Evolutionary conservation across 805 yeast genomes (phyloP), one percentile per base, ranked within the genome.

Genomic region (Wickerhamiella musiphila): DNA sequence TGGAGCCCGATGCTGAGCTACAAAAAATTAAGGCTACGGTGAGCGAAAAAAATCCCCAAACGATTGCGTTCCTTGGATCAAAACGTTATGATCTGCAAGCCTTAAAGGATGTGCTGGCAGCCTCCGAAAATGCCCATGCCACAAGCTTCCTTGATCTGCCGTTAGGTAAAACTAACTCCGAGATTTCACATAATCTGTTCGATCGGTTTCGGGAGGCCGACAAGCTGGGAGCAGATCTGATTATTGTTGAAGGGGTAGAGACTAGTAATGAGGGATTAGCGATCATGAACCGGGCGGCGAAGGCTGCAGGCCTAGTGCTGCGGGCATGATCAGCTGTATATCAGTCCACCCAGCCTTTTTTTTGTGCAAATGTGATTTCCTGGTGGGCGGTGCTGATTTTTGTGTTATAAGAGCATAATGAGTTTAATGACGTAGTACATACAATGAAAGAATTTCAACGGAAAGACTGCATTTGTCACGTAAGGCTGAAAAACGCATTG

Each of bases 211-310:
- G 98, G 44, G 72, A 73, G 26, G 73, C 79, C 11, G 98, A 90
- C 49, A 76, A 69, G 34, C 40, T 53, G 15, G 66, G 63, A 2
- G 83, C 71, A 2, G 82, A 77, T 38, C 42, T 70, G 23, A 82
- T 90, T 7, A 61, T 90, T 29, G 83, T 84, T 1, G 95, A 84
- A 51, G 93, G 93, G 0, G 68, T 83, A 6, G 68, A 61, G 18
- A 83, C 78, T 41, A 56, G 60, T 1, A 65, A 75, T 33, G 90
- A 83, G 48, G 98, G 98, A 0, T 60, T 84, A 35, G 98, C 98
- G 0, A 76, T 90, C 23, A 86, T 90, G 94, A 90, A 90, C 51
- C 58, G 98, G 44, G 58, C 86, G 20, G 61, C 66, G 22, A 84
- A 84, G 51, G 95, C 95, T 3, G 92, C 95, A 2, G 23, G 28